Conservation (phyloP, 2,329 filamentous ascomycete genomes). For the Beauveria pseudobassiana region DNA sequence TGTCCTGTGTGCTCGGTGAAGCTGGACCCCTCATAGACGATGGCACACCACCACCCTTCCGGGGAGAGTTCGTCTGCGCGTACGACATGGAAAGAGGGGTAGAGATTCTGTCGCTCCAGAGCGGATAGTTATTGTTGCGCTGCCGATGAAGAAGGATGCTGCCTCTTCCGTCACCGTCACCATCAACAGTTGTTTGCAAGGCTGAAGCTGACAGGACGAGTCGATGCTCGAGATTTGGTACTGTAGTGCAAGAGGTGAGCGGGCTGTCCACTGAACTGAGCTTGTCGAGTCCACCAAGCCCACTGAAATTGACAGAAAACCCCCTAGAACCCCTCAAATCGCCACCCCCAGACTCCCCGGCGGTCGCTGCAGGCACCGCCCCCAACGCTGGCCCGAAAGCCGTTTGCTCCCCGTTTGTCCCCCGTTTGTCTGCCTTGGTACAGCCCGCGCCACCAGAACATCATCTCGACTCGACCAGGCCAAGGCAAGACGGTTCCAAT, state of each 20-base stretch:
- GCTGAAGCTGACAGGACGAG: constrained; percentile 3
- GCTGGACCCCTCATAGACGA: constrained; percentile 1
- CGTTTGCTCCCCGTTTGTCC: not conserved
- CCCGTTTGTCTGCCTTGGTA: not conserved
- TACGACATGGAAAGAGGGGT: not conserved
- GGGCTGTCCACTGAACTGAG: not conserved
- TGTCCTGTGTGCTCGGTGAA: not conserved
- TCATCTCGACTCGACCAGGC: not conserved
- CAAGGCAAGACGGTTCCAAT: not conserved
- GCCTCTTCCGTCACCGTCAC: not conserved
- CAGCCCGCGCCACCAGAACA: not conserved
- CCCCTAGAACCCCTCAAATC: not conserved
- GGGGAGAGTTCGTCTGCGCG: not conserved
- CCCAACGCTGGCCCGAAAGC: constrained; percentile 1
- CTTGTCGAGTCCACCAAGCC: not conserved
- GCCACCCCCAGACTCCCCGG: constrained; percentile 4
- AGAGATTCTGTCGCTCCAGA: not conserved
- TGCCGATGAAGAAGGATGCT: not conserved
- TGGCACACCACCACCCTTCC: not conserved
- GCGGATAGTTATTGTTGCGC: not conserved
- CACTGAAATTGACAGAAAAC: not conserved
- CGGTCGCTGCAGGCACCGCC: not conserved
- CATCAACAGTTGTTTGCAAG: constrained; percentile 1
- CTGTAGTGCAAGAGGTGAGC: not conserved
- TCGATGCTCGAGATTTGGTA: not conserved